A percentile compares a stretch with the other conserved stretches of the same genome.
phyloP scores from a whole-genome alignment of 2,329 filamentous ascomycete genomes.

The Colletotrichum sp. region DNA sequence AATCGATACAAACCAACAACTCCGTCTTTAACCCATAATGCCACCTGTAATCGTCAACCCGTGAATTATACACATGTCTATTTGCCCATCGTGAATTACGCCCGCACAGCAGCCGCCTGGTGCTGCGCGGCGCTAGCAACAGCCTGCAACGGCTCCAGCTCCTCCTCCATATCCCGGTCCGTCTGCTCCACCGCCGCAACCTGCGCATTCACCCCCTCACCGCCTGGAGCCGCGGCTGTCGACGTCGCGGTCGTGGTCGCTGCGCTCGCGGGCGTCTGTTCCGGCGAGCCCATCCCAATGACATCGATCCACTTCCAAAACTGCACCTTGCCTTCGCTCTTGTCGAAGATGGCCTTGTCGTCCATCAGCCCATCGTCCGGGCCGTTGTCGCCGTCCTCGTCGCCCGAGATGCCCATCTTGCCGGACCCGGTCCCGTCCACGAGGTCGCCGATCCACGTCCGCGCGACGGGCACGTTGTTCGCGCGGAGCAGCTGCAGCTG shows the following conservation, averaged over 20 bases:
- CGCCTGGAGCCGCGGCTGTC: background rate
- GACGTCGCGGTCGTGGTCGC: background rate
- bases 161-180: constrained; percentile 20
- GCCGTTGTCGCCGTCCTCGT: constrained; percentile 14
- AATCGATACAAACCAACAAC: background rate
- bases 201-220: background rate
- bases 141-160: constrained; percentile 21
- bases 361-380: constrained; percentile 45
- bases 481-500: constrained; percentile 55
- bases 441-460: constrained; percentile 55
- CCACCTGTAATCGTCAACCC: background rate
- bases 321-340: constrained; percentile 43
- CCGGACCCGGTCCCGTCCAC: constrained; percentile 49
- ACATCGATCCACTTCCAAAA: constrained; percentile 60
- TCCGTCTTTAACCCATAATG: background rate
- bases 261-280: background rate
- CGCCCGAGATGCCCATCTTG: constrained; percentile 27
- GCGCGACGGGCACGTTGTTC: constrained; percentile 53
- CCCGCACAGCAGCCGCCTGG: background rate
- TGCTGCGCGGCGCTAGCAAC: constrained; percentile 15
- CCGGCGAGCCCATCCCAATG: constrained; percentile 49
- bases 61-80: background rate
- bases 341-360: constrained; percentile 58
- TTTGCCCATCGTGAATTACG: background rate
- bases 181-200: constrained; percentile 12